phyloP scores from a whole-genome alignment of 2,329 filamentous ascomycete genomes.

The Cryphonectria radicalis region DNA sequence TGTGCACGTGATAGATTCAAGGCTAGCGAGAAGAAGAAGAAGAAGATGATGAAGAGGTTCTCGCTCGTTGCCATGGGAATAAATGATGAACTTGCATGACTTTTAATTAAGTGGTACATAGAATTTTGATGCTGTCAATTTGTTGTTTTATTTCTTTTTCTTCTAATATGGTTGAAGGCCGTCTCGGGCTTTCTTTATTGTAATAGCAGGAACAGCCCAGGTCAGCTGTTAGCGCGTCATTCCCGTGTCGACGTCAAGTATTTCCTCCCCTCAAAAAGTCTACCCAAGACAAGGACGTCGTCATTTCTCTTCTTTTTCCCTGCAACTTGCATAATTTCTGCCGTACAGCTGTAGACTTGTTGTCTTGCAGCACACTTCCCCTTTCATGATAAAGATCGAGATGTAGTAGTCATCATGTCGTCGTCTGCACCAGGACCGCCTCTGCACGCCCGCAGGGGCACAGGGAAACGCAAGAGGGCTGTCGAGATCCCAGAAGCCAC shows the following conservation, averaged over 20 bases:
- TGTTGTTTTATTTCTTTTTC: neutral
- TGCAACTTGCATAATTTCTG: constrained; percentile 1
- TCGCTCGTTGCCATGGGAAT: neutral
- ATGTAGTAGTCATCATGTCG: constrained; percentile 24
- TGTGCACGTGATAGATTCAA: constrained; percentile 12
- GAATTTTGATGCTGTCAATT: neutral
- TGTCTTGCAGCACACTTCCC: neutral
- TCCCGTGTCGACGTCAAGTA: constrained; percentile 19
- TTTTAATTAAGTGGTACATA: no score
- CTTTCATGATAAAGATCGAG: neutral
- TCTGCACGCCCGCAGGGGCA: constrained; percentile 19
- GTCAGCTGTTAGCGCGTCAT: constrained; percentile 26
- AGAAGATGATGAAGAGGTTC: neutral
- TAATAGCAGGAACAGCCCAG: neutral
- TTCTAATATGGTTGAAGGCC: no score
- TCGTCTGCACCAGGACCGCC: constrained; percentile 20
- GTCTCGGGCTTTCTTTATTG: neutral
- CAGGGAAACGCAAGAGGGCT: constrained; percentile 25
- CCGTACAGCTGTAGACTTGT: neutral
- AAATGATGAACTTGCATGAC: neutral
- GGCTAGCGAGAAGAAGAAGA: neutral
- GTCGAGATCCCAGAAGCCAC: constrained; percentile 25
- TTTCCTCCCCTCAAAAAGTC: no score
- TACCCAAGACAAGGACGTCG: neutral
- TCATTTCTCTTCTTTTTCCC: constrained; percentile 23